Base-by-base conservation (phyloP, 2,329 filamentous ascomycete species). In the Xylaria sp. region DNA sequence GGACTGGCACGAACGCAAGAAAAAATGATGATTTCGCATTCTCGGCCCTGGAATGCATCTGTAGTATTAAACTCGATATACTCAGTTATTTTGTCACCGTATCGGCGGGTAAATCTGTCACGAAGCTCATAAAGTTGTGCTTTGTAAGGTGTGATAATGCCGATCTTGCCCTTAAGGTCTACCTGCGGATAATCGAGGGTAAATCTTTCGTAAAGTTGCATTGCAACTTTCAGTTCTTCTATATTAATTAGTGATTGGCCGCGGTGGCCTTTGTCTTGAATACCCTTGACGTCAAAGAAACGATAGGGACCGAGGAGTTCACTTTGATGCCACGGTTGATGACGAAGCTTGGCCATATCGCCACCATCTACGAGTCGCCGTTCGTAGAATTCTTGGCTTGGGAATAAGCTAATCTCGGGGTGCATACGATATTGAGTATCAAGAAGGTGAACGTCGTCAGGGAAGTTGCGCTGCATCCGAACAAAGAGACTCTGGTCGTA, bases 371-470 rank as follows among this genome's bases (percentile, higher is more conserved):
- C 85, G 12, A 99, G 88, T 72, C 90, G 89, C 34, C 93, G 90
- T 78, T 98, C 94, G 82, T 99, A 99, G 82, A 99, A 99, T 61
- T 94, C 91, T 74, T 87, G 84, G 80, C 94, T 97, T 1, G 97
- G 96, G 80, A 98, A 99, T 62, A 85, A 81, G 80, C 94, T 97
- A 79, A 99, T 99, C 74, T 96, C 93, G 0, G 97, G 96, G 82
- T 99, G 96, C 97, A 99, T 99, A 81, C 96, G 96, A 80, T 99
- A 99, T 78, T 99, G 96, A 65, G 92, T 96, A 78, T 98, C 95
- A n/a, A 99, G 89, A 31, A 99, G 86, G 83, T 99, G 95, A 18
- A 99, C 90, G 73, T 97, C 92, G 39, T 92, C 85, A 0, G 94
- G 93, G 75, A 95, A 91, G 72, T 98, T 98, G 76, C 91, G 90